These are phyloP conservation scores for Venturia carpophila DNA, from an alignment of 2,329 filamentous ascomycete genomes.

Conservation along the genomic window DNA sequence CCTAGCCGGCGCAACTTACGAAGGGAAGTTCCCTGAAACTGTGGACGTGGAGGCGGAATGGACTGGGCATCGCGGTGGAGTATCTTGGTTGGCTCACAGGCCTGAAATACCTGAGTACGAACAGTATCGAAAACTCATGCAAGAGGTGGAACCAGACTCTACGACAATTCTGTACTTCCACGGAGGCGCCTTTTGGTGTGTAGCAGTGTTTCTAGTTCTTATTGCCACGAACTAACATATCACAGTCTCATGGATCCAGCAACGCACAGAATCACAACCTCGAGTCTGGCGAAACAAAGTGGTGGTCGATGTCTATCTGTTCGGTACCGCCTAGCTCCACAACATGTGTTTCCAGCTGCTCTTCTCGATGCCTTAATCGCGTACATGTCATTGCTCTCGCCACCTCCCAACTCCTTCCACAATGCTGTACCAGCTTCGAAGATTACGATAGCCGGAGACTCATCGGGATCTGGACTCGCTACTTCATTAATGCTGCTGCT, in stretches of 20 bases:
- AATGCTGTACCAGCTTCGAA: slow-evolving; percentile 54
- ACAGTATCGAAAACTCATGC: slow-evolving; percentile 60
- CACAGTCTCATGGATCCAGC: slow-evolving; percentile 55
- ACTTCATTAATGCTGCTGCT: slow-evolving; percentile 55
- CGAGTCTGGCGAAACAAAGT: slow-evolving; percentile 57
- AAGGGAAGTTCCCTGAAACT: slow-evolving; percentile 44
- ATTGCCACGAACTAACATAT: neutral
- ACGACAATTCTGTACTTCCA: slow-evolving; percentile 65
- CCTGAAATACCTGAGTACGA: slow-evolving; percentile 54
- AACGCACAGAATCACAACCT: slow-evolving; percentile 53
- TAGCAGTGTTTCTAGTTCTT: neutral
- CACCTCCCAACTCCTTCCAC: slow-evolving; percentile 61
- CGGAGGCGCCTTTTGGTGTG: slow-evolving; percentile 59
- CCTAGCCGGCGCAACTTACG: slow-evolving; percentile 35
- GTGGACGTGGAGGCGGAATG: slow-evolving; percentile 61
- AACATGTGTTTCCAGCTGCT: slow-evolving; percentile 65
- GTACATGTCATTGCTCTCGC: slow-evolving; percentile 66
- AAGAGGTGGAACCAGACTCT: slow-evolving; percentile 50
- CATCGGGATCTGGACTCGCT: slow-evolving; percentile 62
- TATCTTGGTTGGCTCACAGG: slow-evolving; percentile 41
- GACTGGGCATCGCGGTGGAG: slow-evolving; percentile 60
- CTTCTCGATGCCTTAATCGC: slow-evolving; percentile 64
- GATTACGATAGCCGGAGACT: slow-evolving; percentile 67
- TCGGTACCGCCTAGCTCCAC: slow-evolving; percentile 66
- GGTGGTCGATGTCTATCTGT: slow-evolving; percentile 63